phyloP scores from a whole-genome alignment of 1,139 yeast genomes.

The Kodamaea sp. region DNA sequence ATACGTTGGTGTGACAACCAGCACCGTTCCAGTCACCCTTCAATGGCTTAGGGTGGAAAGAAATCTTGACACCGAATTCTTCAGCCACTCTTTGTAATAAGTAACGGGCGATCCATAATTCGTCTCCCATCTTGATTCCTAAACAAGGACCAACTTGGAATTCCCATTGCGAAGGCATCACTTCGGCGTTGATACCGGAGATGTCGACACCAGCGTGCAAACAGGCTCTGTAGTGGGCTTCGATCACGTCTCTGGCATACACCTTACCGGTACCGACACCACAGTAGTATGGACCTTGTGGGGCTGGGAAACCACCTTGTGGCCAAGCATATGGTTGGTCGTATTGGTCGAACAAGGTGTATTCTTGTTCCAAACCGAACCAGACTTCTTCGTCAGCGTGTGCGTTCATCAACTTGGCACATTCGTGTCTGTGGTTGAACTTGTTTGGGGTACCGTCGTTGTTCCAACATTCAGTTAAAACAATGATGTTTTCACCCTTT shows the following conservation, averaged over 20 bases:
- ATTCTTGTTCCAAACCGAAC: constrained; percentile 99
- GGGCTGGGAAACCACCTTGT: constrained; percentile 99
- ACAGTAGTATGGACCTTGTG: constrained; percentile 99
- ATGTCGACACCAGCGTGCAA: constrained; percentile 85
- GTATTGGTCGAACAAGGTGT: constrained; percentile 89
- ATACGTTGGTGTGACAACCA: constrained; percentile 98
- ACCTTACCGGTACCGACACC: constrained; percentile 99
- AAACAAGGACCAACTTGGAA: constrained; percentile 99
- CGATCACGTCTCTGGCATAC: constrained; percentile 95
- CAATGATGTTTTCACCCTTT: constrained; percentile 95
- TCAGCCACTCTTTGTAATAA: constrained; percentile 93
- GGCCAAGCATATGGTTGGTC: constrained; percentile 98
- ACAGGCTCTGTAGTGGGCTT: constrained; percentile 99
- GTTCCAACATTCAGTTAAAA: constrained; percentile 96
- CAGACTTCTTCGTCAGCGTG: constrained; percentile 84
- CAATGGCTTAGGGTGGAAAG: constrained; percentile 98
- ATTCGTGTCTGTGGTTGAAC: constrained; percentile 96
- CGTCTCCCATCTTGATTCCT: constrained; percentile 96
- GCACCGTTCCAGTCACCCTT: constrained; percentile 99
- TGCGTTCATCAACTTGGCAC: constrained; percentile 93
- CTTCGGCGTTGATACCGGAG: constrained; percentile 98
- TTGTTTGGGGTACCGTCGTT: constrained; percentile 99
- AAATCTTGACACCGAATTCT: constrained; percentile 97
- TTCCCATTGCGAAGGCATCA: constrained; percentile 99
- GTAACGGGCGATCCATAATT: constrained; percentile 95